These are phyloP conservation scores for Pseudoneurospora amorphoporcata DNA, from an alignment of 495 filamentous ascomycete species.

Conservation along the genomic window DNA sequence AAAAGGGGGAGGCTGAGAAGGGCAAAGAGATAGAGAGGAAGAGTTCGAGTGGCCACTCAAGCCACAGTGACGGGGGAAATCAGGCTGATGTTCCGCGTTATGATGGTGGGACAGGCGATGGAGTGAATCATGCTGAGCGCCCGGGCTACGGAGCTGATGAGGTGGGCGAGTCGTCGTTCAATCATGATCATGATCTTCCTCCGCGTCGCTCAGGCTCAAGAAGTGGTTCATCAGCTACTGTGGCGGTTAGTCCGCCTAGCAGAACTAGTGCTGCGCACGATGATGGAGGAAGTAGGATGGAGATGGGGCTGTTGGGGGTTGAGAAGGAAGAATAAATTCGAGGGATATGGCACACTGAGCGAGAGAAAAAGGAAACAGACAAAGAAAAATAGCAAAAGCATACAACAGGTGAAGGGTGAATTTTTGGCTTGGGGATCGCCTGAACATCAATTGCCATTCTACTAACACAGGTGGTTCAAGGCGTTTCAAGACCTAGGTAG, in stretches of 20 bases:
- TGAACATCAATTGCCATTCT: too few relatives aligned
- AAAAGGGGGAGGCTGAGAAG: background rate
- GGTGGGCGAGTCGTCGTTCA: background rate
- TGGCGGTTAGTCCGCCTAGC: background rate
- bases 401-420: too few relatives aligned
- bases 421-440: too few relatives aligned
- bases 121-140: background rate
- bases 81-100: background rate
- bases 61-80: background rate
- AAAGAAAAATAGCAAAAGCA: too few relatives aligned
- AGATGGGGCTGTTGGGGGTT: background rate
- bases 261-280: background rate
- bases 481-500: too few relatives aligned
- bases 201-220: background rate
- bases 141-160: background rate
- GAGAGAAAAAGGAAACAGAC: too few relatives aligned
- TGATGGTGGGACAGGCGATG: background rate
- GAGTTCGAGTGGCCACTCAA: background rate
- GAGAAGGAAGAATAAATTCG: background rate
- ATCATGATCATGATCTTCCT: background rate
- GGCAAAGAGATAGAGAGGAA: background rate
- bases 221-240: background rate
- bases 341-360: too few relatives aligned
- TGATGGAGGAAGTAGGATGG: background rate
- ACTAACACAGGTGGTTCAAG: too few relatives aligned